These are phyloP conservation scores for Fusarium buharicum DNA, from an alignment of 2,329 filamentous ascomycete species.

Conservation along the genomic window DNA sequence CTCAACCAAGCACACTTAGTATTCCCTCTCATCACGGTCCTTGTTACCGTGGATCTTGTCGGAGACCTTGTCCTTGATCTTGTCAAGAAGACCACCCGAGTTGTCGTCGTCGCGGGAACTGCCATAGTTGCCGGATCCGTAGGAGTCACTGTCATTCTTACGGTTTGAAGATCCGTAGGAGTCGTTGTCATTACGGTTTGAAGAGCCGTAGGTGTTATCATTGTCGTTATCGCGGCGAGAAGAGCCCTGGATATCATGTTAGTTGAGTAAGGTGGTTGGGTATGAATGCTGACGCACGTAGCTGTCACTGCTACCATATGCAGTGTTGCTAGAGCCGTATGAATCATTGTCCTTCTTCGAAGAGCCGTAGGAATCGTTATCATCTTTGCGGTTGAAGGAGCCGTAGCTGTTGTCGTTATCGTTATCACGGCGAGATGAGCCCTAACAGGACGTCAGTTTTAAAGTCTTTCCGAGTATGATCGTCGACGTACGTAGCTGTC, in stretches of 20 bases:
- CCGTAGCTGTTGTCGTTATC: constrained; percentile 1
- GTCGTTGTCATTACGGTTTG: constrained; percentile 8
- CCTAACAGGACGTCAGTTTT: not conserved
- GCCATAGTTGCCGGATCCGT: not conserved
- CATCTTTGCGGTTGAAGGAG: not conserved
- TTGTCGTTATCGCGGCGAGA: not conserved
- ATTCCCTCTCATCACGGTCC: constrained; percentile 44
- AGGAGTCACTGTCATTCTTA: not conserved
- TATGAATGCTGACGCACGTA: not conserved
- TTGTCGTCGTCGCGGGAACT: constrained; percentile 34
- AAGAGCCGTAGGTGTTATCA: not conserved
- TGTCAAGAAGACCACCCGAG: constrained; percentile 62
- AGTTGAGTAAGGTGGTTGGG: not conserved
- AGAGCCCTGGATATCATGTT: constrained; percentile 1
- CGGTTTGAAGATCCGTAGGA: constrained; percentile 11
- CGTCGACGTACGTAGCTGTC: constrained; percentile 1
- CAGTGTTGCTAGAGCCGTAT: constrained; percentile 13
- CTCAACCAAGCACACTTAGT: constrained; percentile 20
- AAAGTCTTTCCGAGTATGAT: not conserved
- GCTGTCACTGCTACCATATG: too few species aligned
- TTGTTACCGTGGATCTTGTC: constrained; percentile 58
- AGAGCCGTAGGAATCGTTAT: constrained; percentile 6
- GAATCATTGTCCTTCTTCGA: constrained; percentile 1
- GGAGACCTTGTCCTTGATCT: constrained; percentile 69
- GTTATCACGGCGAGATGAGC: constrained; percentile 8